Evolutionary conservation across 495 filamentous ascomycete species (phyloP).

Genomic region (Neurospora tetraspora): DNA sequence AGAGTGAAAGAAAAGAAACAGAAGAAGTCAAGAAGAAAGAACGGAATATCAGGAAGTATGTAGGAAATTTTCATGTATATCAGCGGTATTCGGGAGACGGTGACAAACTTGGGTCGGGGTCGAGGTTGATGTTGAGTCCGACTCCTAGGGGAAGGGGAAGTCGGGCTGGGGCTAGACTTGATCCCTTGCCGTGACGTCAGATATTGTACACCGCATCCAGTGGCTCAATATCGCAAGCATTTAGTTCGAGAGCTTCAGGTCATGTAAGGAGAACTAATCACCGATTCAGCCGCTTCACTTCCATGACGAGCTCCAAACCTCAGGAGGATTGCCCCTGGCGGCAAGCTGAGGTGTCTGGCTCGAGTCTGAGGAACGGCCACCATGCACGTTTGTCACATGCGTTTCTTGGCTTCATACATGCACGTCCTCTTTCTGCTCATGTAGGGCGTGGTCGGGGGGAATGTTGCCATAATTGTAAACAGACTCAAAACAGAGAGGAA

Average conservation of each 20-base stretch:
- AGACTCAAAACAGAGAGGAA: neutral
- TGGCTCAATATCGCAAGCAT: neutral
- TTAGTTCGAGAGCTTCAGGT: neutral
- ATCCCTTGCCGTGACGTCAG: neutral
- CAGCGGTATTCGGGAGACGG: neutral
- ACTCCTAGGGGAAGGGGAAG: too few relatives aligned
- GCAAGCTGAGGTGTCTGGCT: neutral
- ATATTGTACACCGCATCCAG: neutral
- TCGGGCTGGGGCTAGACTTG: neutral
- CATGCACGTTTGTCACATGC: neutral
- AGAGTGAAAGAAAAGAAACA: neutral
- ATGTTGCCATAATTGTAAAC: neutral
- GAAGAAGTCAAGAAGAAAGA: neutral
- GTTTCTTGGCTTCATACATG: neutral
- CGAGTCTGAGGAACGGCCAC: neutral
- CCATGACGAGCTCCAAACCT: neutral
- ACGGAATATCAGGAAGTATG: neutral
- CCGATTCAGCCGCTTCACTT: neutral
- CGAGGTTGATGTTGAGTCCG: too few relatives aligned
- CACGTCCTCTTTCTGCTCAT: neutral
- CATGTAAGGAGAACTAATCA: neutral
- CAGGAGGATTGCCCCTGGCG: neutral
- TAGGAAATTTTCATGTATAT: neutral
- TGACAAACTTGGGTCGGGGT: neutral
- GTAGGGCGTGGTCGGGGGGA: neutral